phyloP scores from a whole-genome alignment of 129 eudicot species.

The Centrapalus pauciflorus region DNA sequence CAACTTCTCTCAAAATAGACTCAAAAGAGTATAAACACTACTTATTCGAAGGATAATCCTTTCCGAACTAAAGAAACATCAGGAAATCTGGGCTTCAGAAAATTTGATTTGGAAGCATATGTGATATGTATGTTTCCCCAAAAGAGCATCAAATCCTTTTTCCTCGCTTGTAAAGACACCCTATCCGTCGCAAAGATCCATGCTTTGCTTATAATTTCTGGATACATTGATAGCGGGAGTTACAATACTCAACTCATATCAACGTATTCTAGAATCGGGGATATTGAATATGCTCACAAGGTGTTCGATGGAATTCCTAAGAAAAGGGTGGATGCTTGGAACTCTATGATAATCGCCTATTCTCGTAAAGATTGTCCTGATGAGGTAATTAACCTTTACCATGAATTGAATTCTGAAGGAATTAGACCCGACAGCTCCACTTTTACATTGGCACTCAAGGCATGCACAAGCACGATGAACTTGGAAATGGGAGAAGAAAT shows the following conservation, averaged over 20 bases:
- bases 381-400: conserved; percentile 49
- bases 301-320: conserved; percentile 63
- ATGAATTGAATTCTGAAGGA: conserved; percentile 34
- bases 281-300: conserved; percentile 44
- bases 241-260: conserved; percentile 47
- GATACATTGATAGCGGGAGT: conserved; percentile 33
- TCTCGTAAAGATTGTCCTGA: conserved; percentile 32
- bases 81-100: neutral
- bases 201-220: conserved; percentile 48
- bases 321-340: conserved; percentile 61
- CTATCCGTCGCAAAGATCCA: conserved; percentile 46
- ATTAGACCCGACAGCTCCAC: conserved; percentile 81
- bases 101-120: neutral
- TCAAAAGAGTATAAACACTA: neutral
- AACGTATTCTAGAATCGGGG: conserved; percentile 49
- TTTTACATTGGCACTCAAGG: conserved; percentile 69
- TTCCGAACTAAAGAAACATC: neutral
- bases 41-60: neutral
- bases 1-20: too few species aligned
- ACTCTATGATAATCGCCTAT: conserved; percentile 56
- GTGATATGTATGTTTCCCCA: conserved; percentile 21
- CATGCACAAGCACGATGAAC: conserved; percentile 60
- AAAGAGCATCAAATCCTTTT: conserved; percentile 31
- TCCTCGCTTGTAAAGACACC: conserved; percentile 37
- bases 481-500: conserved; percentile 55